These are phyloP conservation scores for Plasmodium berghei DNA, from an alignment of 169 alveolate genomes.

Conservation along the genomic window DNA sequence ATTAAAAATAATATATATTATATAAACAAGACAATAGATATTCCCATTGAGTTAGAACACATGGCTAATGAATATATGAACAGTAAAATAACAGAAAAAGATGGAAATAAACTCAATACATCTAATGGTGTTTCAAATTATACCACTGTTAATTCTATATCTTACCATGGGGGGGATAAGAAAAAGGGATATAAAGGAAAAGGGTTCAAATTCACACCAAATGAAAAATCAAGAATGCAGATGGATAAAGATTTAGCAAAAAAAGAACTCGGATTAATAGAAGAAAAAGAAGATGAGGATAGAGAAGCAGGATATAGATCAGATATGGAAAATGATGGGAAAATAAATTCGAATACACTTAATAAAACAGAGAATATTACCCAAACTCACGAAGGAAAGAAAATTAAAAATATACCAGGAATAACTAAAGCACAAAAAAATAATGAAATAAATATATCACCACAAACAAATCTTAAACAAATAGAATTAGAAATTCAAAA, in stretches of 20 bases:
- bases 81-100: background rate
- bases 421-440: background rate
- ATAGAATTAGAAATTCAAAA: constrained; percentile 59
- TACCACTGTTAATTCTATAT: constrained; percentile 74
- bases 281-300: constrained; percentile 7
- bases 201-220: constrained; percentile 94
- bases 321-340: constrained; percentile 76
- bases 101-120: background rate
- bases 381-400: background rate
- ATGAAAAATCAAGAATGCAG: constrained; percentile 93
- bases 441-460: background rate
- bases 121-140: constrained; percentile 87
- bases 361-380: background rate
- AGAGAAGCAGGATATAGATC: constrained; percentile 28
- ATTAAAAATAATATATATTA: constrained; percentile 76
- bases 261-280: constrained; percentile 85
- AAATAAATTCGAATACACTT: constrained; percentile 13
- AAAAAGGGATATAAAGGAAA: constrained; percentile 95
- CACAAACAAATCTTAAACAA: constrained; percentile 19
- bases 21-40: constrained; percentile 78
- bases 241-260: constrained; percentile 89
- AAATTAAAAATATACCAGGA: background rate
- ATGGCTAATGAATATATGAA: constrained; percentile 79
- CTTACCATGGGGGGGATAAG: constrained; percentile 42
- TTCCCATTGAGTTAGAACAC: constrained; percentile 77